phyloP scores from a whole-genome alignment of 2,329 filamentous ascomycete genomes.

The Colletotrichum lentis region DNA sequence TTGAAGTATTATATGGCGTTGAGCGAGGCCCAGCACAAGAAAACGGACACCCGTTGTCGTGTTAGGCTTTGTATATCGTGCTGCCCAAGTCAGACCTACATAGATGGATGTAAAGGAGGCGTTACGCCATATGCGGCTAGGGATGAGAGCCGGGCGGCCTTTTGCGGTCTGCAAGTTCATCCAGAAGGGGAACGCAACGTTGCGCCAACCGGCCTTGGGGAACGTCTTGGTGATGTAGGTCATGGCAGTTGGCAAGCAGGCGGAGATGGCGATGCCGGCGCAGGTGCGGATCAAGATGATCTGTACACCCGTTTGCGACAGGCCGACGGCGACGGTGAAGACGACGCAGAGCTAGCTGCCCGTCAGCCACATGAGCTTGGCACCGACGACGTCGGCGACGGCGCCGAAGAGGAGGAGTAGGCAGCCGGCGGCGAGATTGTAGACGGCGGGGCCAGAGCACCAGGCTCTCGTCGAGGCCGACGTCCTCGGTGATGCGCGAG shows the following conservation, averaged over 20 bases:
- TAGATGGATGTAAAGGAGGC: conserved; percentile 64
- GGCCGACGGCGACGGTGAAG: conserved; percentile 48
- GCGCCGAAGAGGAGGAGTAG: conserved; percentile 50
- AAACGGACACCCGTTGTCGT: conserved; percentile 49
- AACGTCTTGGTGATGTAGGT: conserved; percentile 51
- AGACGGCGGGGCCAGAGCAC: conserved; percentile 47
- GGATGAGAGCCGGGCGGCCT: conserved; percentile 63
- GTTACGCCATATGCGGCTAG: conserved; percentile 67
- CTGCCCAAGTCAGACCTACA: conserved; percentile 5
- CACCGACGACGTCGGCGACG: conserved; percentile 49
- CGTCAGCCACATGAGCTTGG: conserved; percentile 46
- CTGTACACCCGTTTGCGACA: conserved; percentile 48
- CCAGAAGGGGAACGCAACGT: conserved; percentile 63
- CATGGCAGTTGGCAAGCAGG: conserved; percentile 51
- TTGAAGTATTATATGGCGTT: conserved; percentile 59
- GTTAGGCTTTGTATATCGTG: background rate
- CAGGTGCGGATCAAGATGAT: conserved; percentile 50
- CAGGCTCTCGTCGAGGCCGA: conserved; percentile 44
- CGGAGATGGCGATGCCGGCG: conserved; percentile 48
- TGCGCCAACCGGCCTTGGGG: conserved; percentile 48
- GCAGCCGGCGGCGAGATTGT: conserved; percentile 43
- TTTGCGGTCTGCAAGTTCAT: conserved; percentile 58
- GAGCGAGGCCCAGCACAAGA: conserved; percentile 56
- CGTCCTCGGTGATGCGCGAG: conserved; percentile 49
- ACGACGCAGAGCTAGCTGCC: conserved; percentile 47